These are phyloP conservation scores for Pouteria campechiana DNA, from an alignment of 179 eudicot species.

Conservation along the genomic window DNA sequence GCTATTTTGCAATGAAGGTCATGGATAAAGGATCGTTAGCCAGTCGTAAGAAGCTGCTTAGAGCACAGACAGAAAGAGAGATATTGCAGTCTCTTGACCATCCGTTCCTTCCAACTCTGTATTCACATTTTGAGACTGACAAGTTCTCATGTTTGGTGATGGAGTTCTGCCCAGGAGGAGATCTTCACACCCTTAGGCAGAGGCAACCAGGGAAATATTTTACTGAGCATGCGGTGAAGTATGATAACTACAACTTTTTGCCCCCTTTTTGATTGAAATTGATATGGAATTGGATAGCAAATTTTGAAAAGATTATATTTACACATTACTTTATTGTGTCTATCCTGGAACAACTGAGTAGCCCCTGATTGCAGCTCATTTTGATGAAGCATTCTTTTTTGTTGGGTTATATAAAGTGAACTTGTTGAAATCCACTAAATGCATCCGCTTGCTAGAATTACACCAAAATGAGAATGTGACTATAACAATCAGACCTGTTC, in stretches of 20 bases:
- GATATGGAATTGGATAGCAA: too few relatives aligned
- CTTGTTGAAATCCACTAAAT: too few relatives aligned
- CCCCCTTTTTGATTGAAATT: neutral
- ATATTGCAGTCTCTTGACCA: conserved; percentile 45
- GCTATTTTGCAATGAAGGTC: conserved; percentile 51
- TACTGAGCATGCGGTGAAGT: conserved; percentile 51
- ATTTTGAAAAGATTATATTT: too few relatives aligned
- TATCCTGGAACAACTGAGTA: too few relatives aligned
- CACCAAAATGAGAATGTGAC: too few relatives aligned
- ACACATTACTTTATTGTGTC: too few relatives aligned
- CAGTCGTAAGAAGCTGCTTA: conserved; percentile 42
- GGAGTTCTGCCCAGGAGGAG: conserved; percentile 62
- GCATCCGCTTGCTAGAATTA: too few relatives aligned
- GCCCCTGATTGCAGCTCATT: too few relatives aligned
- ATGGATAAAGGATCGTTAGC: conserved; percentile 53
- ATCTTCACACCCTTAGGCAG: conserved; percentile 49
- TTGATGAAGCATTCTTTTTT: too few relatives aligned
- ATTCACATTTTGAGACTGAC: conserved; percentile 48
- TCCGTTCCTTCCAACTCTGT: conserved; percentile 49
- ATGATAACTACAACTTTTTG: conserved; percentile 5
- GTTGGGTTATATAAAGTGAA: too few relatives aligned
- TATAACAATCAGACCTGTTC: too few relatives aligned
- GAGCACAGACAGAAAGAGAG: conserved; percentile 55
- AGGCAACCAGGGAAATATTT: conserved; percentile 51
- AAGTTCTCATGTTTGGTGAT: conserved; percentile 55